These are phyloP conservation scores for Chloranthus sessilifolius DNA, from an alignment of 164 flowering plant genomes.

Conservation along the genomic window DNA sequence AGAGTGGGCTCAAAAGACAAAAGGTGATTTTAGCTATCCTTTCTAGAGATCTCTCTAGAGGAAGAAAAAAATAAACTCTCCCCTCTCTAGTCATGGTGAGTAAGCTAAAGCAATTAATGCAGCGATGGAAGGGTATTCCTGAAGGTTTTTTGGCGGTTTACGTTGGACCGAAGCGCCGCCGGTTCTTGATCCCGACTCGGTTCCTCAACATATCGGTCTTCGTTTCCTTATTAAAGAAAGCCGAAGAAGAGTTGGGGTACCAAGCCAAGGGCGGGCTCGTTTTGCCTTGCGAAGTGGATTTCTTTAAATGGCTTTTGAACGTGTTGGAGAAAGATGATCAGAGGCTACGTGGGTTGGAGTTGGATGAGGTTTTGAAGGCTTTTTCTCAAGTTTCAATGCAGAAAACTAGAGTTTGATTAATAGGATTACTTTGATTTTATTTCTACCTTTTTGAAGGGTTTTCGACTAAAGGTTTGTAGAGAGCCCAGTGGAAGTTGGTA, in stretches of 20 bases:
- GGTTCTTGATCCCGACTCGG: slow-evolving; percentile 36
- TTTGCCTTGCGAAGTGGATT: slow-evolving; percentile 34
- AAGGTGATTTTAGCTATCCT: no score
- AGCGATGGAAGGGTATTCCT: no score
- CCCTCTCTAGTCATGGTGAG: no score
- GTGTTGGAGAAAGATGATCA: slow-evolving; percentile 25
- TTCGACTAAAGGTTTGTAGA: no score
- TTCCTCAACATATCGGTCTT: slow-evolving; percentile 34
- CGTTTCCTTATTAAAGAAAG: slow-evolving; percentile 17
- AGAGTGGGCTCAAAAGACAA: no score
- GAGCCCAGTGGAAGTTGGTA: no score
- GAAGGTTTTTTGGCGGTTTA: slow-evolving; percentile 34
- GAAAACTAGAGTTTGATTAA: no score
- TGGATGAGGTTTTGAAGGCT: slow-evolving; percentile 30
- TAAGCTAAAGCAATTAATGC: no score
- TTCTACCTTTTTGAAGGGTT: no score
- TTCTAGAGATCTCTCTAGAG: no score
- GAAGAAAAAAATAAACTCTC: no score
- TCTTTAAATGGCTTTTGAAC: slow-evolving; percentile 26
- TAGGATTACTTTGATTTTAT: no score
- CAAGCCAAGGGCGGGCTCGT: slow-evolving; percentile 26
- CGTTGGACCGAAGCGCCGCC: slow-evolving; percentile 22
- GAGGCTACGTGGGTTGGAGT: slow-evolving; percentile 13
- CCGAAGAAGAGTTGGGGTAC: slow-evolving; percentile 39
- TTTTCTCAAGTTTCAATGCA: slow-evolving; percentile 25